Evolutionary conservation across 495 filamentous ascomycete genomes (phyloP).

Genomic region (Thozetella sp.): DNA sequence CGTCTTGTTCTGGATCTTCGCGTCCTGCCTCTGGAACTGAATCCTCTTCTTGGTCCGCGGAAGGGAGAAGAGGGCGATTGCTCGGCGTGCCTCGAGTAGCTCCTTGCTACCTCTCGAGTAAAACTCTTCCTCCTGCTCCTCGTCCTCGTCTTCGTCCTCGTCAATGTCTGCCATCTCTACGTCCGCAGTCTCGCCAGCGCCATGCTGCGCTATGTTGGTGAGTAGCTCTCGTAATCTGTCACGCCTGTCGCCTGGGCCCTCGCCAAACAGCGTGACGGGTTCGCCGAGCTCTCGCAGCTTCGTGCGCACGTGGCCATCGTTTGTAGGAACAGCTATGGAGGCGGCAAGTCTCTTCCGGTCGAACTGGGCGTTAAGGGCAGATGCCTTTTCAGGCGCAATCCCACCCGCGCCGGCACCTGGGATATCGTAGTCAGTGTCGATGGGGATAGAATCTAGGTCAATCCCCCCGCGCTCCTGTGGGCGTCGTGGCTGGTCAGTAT

Average conservation of each 20-base stretch:
- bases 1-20: slow-evolving; percentile 78
- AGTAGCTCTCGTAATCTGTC: slow-evolving; percentile 85
- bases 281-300: slow-evolving; percentile 83
- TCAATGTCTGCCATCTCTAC: slow-evolving; percentile 64
- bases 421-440: slow-evolving; percentile 85
- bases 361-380: slow-evolving; percentile 87
- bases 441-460: slow-evolving; percentile 76
- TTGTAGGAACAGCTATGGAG: slow-evolving; percentile 91
- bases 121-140: slow-evolving; percentile 90
- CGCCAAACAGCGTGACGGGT: slow-evolving; percentile 93
- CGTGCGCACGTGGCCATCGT: slow-evolving; percentile 83
- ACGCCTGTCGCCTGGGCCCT: slow-evolving; percentile 83
- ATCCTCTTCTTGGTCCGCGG: slow-evolving; percentile 79
- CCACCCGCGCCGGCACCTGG: slow-evolving; percentile 66
- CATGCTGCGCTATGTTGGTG: slow-evolving; percentile 67
- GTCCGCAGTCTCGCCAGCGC: slow-evolving; percentile 54
- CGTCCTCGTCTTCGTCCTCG: slow-evolving; percentile 66
- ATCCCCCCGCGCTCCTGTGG: slow-evolving; percentile 67
- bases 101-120: slow-evolving; percentile 82
- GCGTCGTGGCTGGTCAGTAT: slow-evolving; percentile 24
- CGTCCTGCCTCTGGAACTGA: slow-evolving; percentile 74
- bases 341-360: slow-evolving; percentile 86
- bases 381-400: slow-evolving; percentile 84
- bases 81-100: slow-evolving; percentile 74
- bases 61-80: slow-evolving; percentile 84